Base-by-base conservation (phyloP, 2,329 filamentous ascomycete species). In the Alternaria alternata region DNA sequence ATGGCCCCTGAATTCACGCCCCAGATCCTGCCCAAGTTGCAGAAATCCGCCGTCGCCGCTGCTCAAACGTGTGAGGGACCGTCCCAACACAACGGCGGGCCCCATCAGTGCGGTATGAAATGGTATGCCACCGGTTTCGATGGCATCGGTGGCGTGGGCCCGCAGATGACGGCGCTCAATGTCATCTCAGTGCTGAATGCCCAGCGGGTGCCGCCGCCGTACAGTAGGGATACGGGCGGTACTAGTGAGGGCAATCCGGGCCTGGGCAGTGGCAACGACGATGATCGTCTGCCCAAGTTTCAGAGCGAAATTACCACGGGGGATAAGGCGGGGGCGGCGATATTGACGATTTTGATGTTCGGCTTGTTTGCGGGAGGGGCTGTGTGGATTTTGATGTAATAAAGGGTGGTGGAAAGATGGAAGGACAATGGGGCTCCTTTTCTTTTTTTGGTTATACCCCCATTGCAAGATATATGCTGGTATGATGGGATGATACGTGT, bases 101-200 rank as follows among this genome's bases (percentile, higher is more conserved):
- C 51, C 20, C 70, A 70, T 41, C 65, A 67, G 34, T 84, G 82
- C 67, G 82, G 82, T 4, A 80, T 77, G 36, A 73, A 75, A 16
- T 84, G 82, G 82, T 77, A 70, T 53, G 74, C 70, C 18, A 62
- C 70, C 7, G 70, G 64, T 2, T 82, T 79, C 64, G 85, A 87
- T 67, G 79, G 81, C 4, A 76, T 74, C 1, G 71, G 74, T 11
- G 85, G 86, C 7, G 85, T 86, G 2, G 85, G 85, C 3, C 83
- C 87, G 71, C 83, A 87, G 74, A 86, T 88, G 84, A 82, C 81
- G 49, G 85, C 84, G 0, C 77, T 88, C 7, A 84, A 84, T 48
- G 80, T 84, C 48, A 81, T 88, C 52, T 75, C 80, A 57, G 80
- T 79, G 36, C 74, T 81, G 49, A 73, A 83, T 26, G 78, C 84